Conservation (phyloP, 371 early-diverging fungal genomes). For the Zychaea mexicana region DNA sequence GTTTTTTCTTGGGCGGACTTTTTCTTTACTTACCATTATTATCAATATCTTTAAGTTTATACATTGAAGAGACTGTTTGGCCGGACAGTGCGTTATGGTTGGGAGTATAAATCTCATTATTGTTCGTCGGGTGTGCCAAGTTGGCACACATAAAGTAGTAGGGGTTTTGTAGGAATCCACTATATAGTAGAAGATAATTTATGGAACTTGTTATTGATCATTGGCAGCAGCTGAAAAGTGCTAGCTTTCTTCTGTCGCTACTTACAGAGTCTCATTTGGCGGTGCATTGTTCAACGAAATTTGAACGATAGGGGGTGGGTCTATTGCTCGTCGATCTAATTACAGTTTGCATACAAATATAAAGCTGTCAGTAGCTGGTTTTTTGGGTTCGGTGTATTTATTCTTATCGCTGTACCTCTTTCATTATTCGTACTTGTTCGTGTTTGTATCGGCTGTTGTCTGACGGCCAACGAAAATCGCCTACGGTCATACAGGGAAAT, state of each 20-base stretch:
- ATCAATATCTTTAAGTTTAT: conserved; percentile 45
- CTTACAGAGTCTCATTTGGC: conserved; percentile 17
- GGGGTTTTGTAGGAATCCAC: conserved; percentile 61
- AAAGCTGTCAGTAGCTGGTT: background rate
- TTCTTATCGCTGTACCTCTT: conserved; percentile 14
- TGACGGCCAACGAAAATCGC: conserved; percentile 7
- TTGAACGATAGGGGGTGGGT: conserved; percentile 30
- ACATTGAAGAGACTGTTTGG: conserved; percentile 49
- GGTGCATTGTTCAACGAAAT: conserved; percentile 16
- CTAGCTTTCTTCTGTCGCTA: background rate
- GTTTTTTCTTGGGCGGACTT: background rate
- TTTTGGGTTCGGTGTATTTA: no score
- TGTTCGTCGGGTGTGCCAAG: conserved; percentile 40
- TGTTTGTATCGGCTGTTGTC: conserved; percentile 27
- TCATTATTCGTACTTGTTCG: conserved; percentile 27
- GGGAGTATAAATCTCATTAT: conserved; percentile 35
- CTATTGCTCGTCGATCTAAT: conserved; percentile 22
- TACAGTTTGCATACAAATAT: no score
- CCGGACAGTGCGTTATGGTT: conserved; percentile 48
- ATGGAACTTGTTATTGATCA: background rate
- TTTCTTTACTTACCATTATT: conserved; percentile 48
- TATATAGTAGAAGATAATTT: conserved; percentile 17
- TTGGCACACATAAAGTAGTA: conserved; percentile 50
- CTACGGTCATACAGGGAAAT: no score
- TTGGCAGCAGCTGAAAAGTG: no score